Percentiles rank a stretch among this genome's conserved stretches.
Evolutionary conservation across 371 early-diverging fungal species (phyloP).

Genomic region (Dentiscutata heterogama): DNA sequence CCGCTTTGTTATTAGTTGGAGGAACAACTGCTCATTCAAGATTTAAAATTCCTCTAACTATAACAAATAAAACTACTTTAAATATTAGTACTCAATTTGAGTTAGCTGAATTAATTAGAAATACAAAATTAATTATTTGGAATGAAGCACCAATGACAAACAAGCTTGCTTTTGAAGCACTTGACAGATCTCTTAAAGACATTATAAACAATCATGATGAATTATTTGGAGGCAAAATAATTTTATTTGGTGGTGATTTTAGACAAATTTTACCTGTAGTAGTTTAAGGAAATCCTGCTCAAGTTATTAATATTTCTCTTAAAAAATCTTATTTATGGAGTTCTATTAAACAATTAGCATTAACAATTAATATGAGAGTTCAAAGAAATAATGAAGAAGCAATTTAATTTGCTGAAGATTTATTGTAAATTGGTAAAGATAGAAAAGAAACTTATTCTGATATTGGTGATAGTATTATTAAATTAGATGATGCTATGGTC

Average conservation of each 20-base stretch:
- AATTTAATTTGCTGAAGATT: background rate
- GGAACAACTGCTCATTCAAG: background rate
- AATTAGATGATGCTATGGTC: no score
- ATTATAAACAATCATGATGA: constrained; percentile 14
- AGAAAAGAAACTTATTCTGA: no score
- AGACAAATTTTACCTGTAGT: constrained; percentile 38
- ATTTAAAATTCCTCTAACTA: no score
- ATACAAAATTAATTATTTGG: no score
- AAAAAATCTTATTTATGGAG: background rate
- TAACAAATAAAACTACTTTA: no score
- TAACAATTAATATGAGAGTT: constrained; percentile 24
- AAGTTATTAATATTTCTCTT: background rate
- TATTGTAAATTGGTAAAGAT: constrained; percentile 27
- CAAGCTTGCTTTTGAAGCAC: constrained; percentile 50
- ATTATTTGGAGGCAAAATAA: constrained; percentile 46
- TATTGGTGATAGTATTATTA: no score
- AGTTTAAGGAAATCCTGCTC: background rate
- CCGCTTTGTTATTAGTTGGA: no score
- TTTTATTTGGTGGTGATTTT: constrained; percentile 47
- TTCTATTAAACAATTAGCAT: background rate
- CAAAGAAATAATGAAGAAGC: background rate
- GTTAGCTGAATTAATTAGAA: no score
- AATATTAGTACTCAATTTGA: no score
- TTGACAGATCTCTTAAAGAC: constrained; percentile 49
- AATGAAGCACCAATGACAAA: no score